Conservation (phyloP, 164 flowering plant genomes). For the Taxillus chinensis region DNA sequence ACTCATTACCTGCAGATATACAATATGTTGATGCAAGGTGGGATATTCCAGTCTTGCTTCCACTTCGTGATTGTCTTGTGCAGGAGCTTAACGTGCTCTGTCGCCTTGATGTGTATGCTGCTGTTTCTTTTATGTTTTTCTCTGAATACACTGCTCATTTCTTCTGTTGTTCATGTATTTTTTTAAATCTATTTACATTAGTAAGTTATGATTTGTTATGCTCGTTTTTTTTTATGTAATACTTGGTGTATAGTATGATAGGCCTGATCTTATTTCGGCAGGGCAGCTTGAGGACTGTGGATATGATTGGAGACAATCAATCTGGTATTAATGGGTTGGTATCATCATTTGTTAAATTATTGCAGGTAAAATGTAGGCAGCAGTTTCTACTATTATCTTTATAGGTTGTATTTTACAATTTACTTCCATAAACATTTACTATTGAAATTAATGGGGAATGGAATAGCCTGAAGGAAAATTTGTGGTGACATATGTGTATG, state of each 20-base stretch:
- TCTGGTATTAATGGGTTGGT: slow-evolving; percentile 76
- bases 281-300: slow-evolving; percentile 68
- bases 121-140: neutral
- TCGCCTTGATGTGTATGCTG: slow-evolving; percentile 56
- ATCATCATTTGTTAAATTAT: slow-evolving; percentile 66
- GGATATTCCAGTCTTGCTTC: slow-evolving; percentile 81
- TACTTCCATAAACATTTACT: no score
- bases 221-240: neutral
- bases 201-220: neutral
- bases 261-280: slow-evolving; percentile 18
- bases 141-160: neutral
- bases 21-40: slow-evolving; percentile 95
- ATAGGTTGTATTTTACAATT: neutral
- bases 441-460: no score
- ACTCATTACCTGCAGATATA: slow-evolving; percentile 88
- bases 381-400: neutral
- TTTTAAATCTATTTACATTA: no score
- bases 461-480: no score
- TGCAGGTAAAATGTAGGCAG: slow-evolving; percentile 46
- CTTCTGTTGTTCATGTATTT: no score
- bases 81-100: slow-evolving; percentile 76
- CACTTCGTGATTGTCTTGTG: slow-evolving; percentile 79
- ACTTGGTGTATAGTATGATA: slow-evolving; percentile 7
- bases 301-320: slow-evolving; percentile 24
- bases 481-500: no score